phyloP scores from a whole-genome alignment of 2,329 filamentous ascomycete genomes.

The Microthyrium microscopicum region DNA sequence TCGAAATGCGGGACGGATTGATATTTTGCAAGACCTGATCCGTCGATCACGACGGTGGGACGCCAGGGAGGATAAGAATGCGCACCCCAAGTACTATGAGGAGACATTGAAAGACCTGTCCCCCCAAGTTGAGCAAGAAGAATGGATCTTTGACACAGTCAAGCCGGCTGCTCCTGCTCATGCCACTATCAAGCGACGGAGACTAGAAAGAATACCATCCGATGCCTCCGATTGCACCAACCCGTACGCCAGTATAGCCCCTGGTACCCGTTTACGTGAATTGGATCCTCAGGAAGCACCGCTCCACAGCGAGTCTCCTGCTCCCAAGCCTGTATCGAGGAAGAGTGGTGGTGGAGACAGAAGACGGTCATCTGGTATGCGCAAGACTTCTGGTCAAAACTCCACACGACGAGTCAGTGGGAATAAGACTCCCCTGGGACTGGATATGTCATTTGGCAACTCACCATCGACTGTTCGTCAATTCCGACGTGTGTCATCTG shows the following conservation, averaged over 20 bases:
- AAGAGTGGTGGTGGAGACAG: constrained; percentile 19
- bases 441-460: constrained; percentile 89
- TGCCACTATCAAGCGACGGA: constrained; percentile 23
- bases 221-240: constrained; percentile 10
- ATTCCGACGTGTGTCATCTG: constrained; percentile 73
- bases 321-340: constrained; percentile 16
- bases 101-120: constrained; percentile 52
- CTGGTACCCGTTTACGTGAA: constrained; percentile 18
- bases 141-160: constrained; percentile 92
- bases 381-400: constrained; percentile 19
- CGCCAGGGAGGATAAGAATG: constrained; percentile 46
- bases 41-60: constrained; percentile 71
- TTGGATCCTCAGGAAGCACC: constrained; percentile 29
- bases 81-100: constrained; percentile 74
- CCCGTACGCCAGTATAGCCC: constrained; percentile 7
- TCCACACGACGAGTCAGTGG: constrained; percentile 28
- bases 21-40: constrained; percentile 75
- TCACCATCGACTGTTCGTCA: constrained; percentile 80
- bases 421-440: constrained; percentile 59
- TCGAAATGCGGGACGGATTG: constrained; percentile 68
- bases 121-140: constrained; percentile 51
- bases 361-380: too few relatives aligned
- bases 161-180: constrained; percentile 31
- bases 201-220: constrained; percentile 29
- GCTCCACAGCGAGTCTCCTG: constrained; percentile 21